Percentiles rank a stretch among this genome's conserved stretches.
phyloP scores from a whole-genome alignment of 352 stramenopile genomes.

The Blastocystis sp. region DNA sequence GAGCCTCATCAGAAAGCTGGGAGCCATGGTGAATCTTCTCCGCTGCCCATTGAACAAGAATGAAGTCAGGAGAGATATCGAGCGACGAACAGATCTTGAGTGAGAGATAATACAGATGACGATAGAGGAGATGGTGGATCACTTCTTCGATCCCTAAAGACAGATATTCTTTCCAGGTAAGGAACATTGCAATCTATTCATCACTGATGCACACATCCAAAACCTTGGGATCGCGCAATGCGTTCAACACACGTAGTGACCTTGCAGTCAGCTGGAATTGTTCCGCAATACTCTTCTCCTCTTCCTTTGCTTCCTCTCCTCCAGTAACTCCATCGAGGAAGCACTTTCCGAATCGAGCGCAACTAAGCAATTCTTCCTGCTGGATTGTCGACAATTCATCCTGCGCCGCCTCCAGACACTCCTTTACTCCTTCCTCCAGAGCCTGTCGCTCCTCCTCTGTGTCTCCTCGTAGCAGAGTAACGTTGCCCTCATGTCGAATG shows the following conservation, averaged over 20 bases:
- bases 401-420: conserved; percentile 58
- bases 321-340: conserved; percentile 52
- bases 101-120: conserved; percentile 53
- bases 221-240: conserved; percentile 44
- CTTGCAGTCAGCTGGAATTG: conserved; percentile 24
- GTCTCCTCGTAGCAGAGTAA: background rate
- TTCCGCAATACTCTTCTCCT: background rate
- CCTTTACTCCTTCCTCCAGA: conserved; percentile 34
- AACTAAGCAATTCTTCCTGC: conserved; percentile 53
- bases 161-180: conserved; percentile 41
- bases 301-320: background rate
- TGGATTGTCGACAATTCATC: conserved; percentile 53
- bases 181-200: conserved; percentile 38
- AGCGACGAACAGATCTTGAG: conserved; percentile 63
- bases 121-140: background rate
- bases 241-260: conserved; percentile 63
- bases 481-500: background rate
- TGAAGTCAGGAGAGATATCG: background rate
- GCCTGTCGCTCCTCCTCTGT: background rate
- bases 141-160: conserved; percentile 13
- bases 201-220: background rate
- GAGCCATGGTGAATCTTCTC: background rate
- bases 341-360: conserved; percentile 62
- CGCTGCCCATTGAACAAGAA: background rate
- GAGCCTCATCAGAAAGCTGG: background rate